Evolutionary conservation across 2,329 filamentous ascomycete genomes (phyloP).

Genomic region (Thelonectria rubi): DNA sequence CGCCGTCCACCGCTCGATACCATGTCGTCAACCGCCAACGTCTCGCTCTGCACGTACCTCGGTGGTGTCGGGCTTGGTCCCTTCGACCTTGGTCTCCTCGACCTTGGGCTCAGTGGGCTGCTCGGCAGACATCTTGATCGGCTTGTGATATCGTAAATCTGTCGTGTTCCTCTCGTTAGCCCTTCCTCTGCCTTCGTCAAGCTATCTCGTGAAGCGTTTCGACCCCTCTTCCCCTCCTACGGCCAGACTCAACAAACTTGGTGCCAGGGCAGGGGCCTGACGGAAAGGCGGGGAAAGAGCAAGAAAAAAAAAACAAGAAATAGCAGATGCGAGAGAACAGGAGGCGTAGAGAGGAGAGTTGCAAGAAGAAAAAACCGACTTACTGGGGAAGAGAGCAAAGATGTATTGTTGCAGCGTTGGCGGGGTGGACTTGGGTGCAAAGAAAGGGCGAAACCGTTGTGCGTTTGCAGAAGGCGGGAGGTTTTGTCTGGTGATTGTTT

Average conservation of each 20-base stretch:
- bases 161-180: background rate
- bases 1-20: conserved; percentile 4
- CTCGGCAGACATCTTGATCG: conserved; percentile 57
- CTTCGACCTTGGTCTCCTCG: conserved; percentile 55
- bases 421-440: conserved; percentile 6
- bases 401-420: conserved; percentile 23
- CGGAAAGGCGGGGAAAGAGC: conserved; percentile 1
- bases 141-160: conserved; percentile 23
- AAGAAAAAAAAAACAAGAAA: background rate
- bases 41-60: conserved; percentile 37
- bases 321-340: background rate
- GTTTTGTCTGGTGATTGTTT: conserved; percentile 43
- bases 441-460: conserved; percentile 6
- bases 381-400: conserved; percentile 32
- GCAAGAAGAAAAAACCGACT: conserved; percentile 15
- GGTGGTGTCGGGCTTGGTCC: conserved; percentile 42
- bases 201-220: background rate
- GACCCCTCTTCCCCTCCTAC: conserved; percentile 19
- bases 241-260: conserved; percentile 2
- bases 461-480: conserved; percentile 12
- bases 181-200: background rate
- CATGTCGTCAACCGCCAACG: conserved; percentile 16
- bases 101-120: conserved; percentile 65
- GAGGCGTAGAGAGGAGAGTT: background rate
- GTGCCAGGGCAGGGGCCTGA: conserved; percentile 18